Evolutionary conservation across 768 basidiomycete species (phyloP).

Genomic region (Calvatia gigantea): DNA sequence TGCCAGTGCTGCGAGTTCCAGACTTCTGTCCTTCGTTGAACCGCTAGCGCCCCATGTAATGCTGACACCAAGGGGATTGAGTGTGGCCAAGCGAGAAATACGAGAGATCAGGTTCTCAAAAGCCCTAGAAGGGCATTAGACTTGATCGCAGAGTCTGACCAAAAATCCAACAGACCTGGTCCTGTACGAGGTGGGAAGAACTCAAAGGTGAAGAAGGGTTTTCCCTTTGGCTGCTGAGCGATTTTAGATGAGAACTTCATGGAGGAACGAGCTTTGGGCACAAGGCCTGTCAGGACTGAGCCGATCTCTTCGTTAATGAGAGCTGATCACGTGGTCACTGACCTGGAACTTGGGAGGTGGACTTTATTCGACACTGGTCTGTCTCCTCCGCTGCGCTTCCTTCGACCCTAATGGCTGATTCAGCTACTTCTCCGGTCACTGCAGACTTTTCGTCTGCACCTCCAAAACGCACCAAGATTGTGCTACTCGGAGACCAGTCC

Average conservation of each 20-base stretch:
- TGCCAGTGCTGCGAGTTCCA: conserved; percentile 80
- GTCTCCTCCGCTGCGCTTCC: background rate
- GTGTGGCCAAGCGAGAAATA: conserved; percentile 72
- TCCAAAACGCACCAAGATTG: conserved; percentile 94
- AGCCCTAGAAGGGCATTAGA: conserved; percentile 39
- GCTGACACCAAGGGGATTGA: conserved; percentile 82
- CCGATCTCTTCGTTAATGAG: conserved; percentile 1
- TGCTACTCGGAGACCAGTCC: conserved; percentile 93
- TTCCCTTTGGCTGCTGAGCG: conserved; percentile 30
- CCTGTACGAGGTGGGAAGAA: conserved; percentile 97
- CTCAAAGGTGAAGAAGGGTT: conserved; percentile 91
- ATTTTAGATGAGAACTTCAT: conserved; percentile 83
- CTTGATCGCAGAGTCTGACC: background rate
- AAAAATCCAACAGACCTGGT: conserved; percentile 49
- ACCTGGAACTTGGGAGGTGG: conserved; percentile 3
- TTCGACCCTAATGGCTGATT: conserved; percentile 30
- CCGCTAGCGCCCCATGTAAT: conserved; percentile 99
- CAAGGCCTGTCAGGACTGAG: too few relatives aligned
- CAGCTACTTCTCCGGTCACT: conserved; percentile 62
- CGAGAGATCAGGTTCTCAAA: conserved; percentile 89
- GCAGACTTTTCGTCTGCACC: conserved; percentile 86
- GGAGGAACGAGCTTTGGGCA: too few relatives aligned
- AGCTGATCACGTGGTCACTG: conserved; percentile 3
- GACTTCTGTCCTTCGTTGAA: conserved; percentile 78
- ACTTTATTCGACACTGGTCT: too few relatives aligned